phyloP scores from a whole-genome alignment of 148 eudicot genomes.

The Rhododendron molle region DNA sequence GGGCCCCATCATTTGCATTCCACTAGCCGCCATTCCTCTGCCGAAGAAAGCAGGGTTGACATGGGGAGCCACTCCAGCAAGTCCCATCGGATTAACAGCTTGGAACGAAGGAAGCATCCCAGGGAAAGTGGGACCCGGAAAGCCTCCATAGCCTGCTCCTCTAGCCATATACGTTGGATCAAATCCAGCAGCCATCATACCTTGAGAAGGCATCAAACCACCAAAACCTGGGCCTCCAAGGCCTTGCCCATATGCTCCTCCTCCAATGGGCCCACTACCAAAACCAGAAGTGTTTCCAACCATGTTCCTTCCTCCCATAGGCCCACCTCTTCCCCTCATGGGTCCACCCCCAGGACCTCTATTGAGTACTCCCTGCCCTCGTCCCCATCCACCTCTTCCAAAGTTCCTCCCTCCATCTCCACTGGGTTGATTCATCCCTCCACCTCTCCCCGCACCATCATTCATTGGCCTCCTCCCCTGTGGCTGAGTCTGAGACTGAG shows the following conservation, averaged over 20 bases:
- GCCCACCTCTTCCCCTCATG: slow-evolving; percentile 66
- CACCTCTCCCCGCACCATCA: slow-evolving; percentile 67
- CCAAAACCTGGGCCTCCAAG: slow-evolving; percentile 74
- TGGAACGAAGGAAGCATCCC: slow-evolving; percentile 86
- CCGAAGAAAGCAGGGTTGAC: slow-evolving; percentile 89
- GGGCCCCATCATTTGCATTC: slow-evolving; percentile 78
- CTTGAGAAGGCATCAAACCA: slow-evolving; percentile 76
- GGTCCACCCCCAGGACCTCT: slow-evolving; percentile 70
- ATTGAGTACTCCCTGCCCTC: slow-evolving; percentile 53
- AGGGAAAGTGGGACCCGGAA: slow-evolving; percentile 65
- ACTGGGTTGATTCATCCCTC: slow-evolving; percentile 45
- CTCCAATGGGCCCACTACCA: slow-evolving; percentile 43
- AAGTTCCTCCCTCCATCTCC: slow-evolving; percentile 72
- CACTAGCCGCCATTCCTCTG: slow-evolving; percentile 70
- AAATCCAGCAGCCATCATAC: slow-evolving; percentile 86
- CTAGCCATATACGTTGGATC: slow-evolving; percentile 87
- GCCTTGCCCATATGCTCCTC: slow-evolving; percentile 63
- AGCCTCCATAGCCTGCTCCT: slow-evolving; percentile 78
- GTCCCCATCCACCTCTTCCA: slow-evolving; percentile 82
- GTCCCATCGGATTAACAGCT: slow-evolving; percentile 71
- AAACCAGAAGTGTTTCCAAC: slow-evolving; percentile 39
- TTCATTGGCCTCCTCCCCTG: slow-evolving; percentile 68
- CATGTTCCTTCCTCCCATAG: slow-evolving; percentile 58
- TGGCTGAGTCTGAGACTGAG: slow-evolving; percentile 54
- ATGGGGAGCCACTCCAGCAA: slow-evolving; percentile 92